Evolutionary conservation across 2,329 filamentous ascomycete genomes (phyloP).

Genomic region (Beauveria rudraprayagi): DNA sequence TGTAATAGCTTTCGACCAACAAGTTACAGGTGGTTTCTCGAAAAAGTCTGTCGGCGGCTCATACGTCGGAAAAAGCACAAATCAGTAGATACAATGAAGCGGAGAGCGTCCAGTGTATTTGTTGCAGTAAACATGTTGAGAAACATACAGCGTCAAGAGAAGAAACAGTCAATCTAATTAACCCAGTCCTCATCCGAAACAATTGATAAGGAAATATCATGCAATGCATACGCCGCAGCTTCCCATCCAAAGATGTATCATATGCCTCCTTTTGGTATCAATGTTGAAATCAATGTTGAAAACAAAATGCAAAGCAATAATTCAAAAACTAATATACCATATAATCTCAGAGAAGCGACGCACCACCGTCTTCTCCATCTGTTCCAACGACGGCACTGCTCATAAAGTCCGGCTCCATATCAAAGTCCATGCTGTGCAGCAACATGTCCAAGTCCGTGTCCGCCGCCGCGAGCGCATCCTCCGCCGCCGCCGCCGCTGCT

Average conservation of each 20-base stretch:
- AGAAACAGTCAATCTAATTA: not conserved
- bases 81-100: not conserved
- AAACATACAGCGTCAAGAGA: not conserved
- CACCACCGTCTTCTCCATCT: not conserved
- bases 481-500: constrained; percentile 15
- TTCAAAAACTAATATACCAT: not conserved
- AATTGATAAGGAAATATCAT: not conserved
- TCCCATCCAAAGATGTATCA: not conserved
- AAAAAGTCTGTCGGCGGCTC: no score
- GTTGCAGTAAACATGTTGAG: not conserved
- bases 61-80: no score
- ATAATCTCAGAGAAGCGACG: not conserved
- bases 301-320: not conserved
- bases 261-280: constrained; percentile 7
- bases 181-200: not conserved
- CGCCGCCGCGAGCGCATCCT: not conserved
- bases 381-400: not conserved
- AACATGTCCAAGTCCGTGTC: constrained; percentile 29
- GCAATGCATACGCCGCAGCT: not conserved
- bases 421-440: constrained; percentile 37
- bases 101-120: not conserved
- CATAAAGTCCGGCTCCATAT: constrained; percentile 24
- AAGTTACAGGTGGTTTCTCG: no score
- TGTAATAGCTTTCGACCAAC: no score
- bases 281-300: constrained; percentile 7